Percentiles rank a stretch among this genome's conserved stretches.
phyloP scores from a whole-genome alignment of 1,284 basidiomycete genomes.

The Amylostereum areolatum region DNA sequence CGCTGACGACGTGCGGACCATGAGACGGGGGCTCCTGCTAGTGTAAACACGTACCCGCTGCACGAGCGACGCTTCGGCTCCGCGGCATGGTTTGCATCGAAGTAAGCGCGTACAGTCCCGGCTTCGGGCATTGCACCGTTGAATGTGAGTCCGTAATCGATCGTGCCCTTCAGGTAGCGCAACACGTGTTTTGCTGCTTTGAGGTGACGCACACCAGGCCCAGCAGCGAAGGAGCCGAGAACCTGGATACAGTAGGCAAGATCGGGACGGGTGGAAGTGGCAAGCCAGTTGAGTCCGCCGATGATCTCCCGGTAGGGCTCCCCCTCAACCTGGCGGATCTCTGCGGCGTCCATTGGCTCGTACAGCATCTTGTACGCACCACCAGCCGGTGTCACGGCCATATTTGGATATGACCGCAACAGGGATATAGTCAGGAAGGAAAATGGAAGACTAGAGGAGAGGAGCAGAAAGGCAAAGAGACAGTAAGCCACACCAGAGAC shows the following conservation, averaged over 20 bases:
- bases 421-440: no score
- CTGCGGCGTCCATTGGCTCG: no score
- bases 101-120: slow-evolving; percentile 1
- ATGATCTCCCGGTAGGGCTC: slow-evolving; percentile 4
- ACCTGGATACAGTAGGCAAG: slow-evolving; percentile 21
- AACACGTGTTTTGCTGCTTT: slow-evolving; percentile 21
- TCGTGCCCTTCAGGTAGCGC: slow-evolving; percentile 19
- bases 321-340: no score
- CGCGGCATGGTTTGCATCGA: slow-evolving; percentile 4
- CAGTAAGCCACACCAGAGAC: no score
- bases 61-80: slow-evolving; percentile 2
- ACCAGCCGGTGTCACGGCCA: no score
- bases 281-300: slow-evolving; percentile 1
- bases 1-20: slow-evolving; percentile 7
- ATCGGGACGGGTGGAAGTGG: slow-evolving; percentile 22
- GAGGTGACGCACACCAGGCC: slow-evolving; percentile 20
- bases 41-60: slow-evolving; percentile 3
- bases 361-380: no score
- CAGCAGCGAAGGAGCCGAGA: slow-evolving; percentile 17
- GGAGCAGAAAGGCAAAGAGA: no score
- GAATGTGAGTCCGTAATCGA: slow-evolving; percentile 2
- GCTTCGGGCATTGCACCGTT: not conserved
- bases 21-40: slow-evolving; percentile 3
- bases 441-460: no score
- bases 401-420: no score